Conservation (phyloP, 805 yeast species). For the Tetrapisispora pingtungensis region DNA sequence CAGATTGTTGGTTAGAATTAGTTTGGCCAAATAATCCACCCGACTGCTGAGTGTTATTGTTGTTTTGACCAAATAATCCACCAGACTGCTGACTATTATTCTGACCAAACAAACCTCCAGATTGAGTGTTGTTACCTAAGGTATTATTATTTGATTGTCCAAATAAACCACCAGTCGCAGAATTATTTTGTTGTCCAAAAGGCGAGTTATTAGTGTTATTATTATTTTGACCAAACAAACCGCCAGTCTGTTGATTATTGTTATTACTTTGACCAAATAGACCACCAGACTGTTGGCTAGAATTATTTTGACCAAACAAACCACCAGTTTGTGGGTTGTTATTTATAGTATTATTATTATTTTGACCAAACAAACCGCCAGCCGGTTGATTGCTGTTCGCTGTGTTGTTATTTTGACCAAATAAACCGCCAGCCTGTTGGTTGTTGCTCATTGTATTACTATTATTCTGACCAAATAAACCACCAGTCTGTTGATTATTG, state of each 20-base stretch:
- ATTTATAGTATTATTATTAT: neutral
- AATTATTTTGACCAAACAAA: slow-evolving; percentile 32
- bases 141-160: neutral
- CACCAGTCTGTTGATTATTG: slow-evolving; percentile 8
- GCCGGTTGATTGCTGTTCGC: too few relatives aligned
- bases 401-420: slow-evolving; percentile 15
- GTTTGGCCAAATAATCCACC: slow-evolving; percentile 20
- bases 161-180: too few relatives aligned
- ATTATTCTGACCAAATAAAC: slow-evolving; percentile 23
- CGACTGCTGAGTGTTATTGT: slow-evolving; percentile 5
- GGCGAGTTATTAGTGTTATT: neutral
- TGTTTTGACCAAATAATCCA: slow-evolving; percentile 15
- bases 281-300: slow-evolving; percentile 18
- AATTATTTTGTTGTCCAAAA: neutral
- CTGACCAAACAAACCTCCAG: slow-evolving; percentile 16
- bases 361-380: slow-evolving; percentile 16
- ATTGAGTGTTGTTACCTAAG: slow-evolving; percentile 3
- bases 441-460: slow-evolving; percentile 10
- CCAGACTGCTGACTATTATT: slow-evolving; percentile 7
- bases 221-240: slow-evolving; percentile 9
- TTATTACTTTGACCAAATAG: slow-evolving; percentile 6
- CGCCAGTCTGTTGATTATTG: slow-evolving; percentile 20
- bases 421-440: slow-evolving; percentile 12
- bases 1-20: slow-evolving; percentile 11
- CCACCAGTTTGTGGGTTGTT: slow-evolving; percentile 17